Conservation (phyloP, 2,329 filamentous ascomycete species). For the Cordyceps militaris region DNA sequence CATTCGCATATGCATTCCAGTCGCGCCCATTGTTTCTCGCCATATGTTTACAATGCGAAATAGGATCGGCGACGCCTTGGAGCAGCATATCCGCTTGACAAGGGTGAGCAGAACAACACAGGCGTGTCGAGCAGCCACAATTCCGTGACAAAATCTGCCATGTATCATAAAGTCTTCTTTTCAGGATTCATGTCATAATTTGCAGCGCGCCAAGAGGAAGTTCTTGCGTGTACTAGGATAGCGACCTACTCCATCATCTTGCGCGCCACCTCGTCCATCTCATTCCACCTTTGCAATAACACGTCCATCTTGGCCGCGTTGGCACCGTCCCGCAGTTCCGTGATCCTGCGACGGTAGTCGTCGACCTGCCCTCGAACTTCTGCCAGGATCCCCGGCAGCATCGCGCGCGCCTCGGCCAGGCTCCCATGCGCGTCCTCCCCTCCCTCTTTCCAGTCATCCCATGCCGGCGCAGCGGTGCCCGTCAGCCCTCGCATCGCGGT, state of each 20-base stretch:
- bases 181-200: too few species aligned
- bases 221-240: too few species aligned
- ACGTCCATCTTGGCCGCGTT: not conserved
- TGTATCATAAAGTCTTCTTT: too few species aligned
- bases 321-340: not conserved
- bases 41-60: not conserved
- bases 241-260: too few species aligned
- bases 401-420: not conserved
- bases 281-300: not conserved
- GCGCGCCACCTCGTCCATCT: not conserved
- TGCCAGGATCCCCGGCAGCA: not conserved
- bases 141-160: too few species aligned
- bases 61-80: not conserved
- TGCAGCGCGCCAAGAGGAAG: too few species aligned
- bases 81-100: too few species aligned
- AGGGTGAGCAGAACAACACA: too few species aligned
- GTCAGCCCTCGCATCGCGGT: not conserved
- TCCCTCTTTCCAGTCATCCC: not conserved
- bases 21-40: not conserved
- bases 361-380: not conserved
- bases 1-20: conserved; percentile 5
- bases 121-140: too few species aligned
- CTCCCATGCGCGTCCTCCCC: not conserved
- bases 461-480: not conserved
- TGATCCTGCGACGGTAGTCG: not conserved